Evolutionary conservation across 2,329 filamentous ascomycete species (phyloP).

Genomic region (Zasmidium angulare): DNA sequence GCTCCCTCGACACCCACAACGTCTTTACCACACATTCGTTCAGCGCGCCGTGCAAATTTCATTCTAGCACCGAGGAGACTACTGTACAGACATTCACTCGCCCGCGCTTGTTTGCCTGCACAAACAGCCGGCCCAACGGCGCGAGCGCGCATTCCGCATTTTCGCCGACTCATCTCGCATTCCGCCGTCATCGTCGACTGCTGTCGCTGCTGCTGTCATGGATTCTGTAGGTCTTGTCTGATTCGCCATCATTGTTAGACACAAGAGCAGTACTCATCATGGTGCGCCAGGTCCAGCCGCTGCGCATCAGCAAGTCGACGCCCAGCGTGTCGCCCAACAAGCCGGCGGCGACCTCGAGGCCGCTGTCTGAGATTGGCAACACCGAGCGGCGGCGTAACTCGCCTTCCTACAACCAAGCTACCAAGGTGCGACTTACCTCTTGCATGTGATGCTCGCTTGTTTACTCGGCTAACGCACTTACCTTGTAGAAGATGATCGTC

Average conservation of each 20-base stretch:
- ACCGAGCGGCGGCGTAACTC: slow-evolving; percentile 87
- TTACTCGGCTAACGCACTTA: slow-evolving; percentile 23
- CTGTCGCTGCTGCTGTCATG: slow-evolving; percentile 13
- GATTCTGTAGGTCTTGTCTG: slow-evolving; percentile 20
- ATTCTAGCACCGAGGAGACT: neutral
- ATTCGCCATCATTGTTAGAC: neutral
- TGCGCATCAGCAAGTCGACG: slow-evolving; percentile 74
- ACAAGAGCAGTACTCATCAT: slow-evolving; percentile 19
- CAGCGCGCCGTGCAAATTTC: neutral
- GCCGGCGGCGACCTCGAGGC: slow-evolving; percentile 60
- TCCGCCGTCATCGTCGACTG: slow-evolving; percentile 5
- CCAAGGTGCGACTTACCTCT: slow-evolving; percentile 55
- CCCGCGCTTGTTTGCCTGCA: neutral
- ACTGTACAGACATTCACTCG: neutral
- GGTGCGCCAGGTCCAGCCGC: slow-evolving; percentile 62
- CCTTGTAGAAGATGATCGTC: slow-evolving; percentile 63
- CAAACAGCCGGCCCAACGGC: slow-evolving; percentile 6
- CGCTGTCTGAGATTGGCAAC: slow-evolving; percentile 85
- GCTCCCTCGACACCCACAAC: neutral
- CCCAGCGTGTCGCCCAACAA: slow-evolving; percentile 63
- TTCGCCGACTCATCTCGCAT: slow-evolving; percentile 17
- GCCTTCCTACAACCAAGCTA: slow-evolving; percentile 78
- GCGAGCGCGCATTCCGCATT: slow-evolving; percentile 20
- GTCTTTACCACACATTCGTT: slow-evolving; percentile 7
- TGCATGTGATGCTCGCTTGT: neutral